Evolutionary conservation across 2,329 filamentous ascomycete species (phyloP).

Genomic region (Ascochyta lentis): DNA sequence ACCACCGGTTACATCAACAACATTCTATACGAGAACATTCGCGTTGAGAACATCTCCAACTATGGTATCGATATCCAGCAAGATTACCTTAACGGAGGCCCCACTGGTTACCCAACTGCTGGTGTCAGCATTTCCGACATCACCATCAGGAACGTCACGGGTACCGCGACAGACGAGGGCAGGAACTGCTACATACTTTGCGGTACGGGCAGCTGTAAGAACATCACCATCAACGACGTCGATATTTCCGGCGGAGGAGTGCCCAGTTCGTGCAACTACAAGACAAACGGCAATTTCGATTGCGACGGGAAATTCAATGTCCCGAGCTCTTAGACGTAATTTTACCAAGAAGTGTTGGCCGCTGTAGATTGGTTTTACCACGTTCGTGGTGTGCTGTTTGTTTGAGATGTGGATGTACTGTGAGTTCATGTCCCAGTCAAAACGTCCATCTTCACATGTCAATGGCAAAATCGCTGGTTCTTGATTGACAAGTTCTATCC

Average conservation of each 20-base stretch:
- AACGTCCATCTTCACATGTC: too few species aligned
- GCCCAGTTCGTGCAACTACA: slow-evolving; percentile 35
- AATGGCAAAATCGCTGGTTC: too few species aligned
- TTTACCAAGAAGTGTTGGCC: too few species aligned
- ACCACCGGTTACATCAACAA: slow-evolving; percentile 60
- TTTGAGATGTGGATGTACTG: too few species aligned
- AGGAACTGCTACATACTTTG: slow-evolving; percentile 62
- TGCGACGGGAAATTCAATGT: slow-evolving; percentile 30
- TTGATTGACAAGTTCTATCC: too few species aligned
- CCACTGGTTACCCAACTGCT: slow-evolving; percentile 54
- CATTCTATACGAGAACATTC: slow-evolving; percentile 57
- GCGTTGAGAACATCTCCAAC: slow-evolving; percentile 52
- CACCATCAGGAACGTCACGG: slow-evolving; percentile 52
- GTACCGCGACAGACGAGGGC: slow-evolving; percentile 43
- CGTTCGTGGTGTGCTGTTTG: too few species aligned
- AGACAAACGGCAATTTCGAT: slow-evolving; percentile 35
- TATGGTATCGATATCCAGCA: slow-evolving; percentile 62
- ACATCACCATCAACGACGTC: slow-evolving; percentile 62
- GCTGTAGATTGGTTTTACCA: too few species aligned
- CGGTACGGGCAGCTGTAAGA: slow-evolving; percentile 58
- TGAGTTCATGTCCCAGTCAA: too few species aligned
- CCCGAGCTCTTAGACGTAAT: background rate
- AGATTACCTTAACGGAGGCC: slow-evolving; percentile 58
- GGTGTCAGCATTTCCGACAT: slow-evolving; percentile 56
- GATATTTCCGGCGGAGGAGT: slow-evolving; percentile 48